Conservation (phyloP, 495 filamentous ascomycete genomes). For the Aspergillus kassunensis region DNA sequence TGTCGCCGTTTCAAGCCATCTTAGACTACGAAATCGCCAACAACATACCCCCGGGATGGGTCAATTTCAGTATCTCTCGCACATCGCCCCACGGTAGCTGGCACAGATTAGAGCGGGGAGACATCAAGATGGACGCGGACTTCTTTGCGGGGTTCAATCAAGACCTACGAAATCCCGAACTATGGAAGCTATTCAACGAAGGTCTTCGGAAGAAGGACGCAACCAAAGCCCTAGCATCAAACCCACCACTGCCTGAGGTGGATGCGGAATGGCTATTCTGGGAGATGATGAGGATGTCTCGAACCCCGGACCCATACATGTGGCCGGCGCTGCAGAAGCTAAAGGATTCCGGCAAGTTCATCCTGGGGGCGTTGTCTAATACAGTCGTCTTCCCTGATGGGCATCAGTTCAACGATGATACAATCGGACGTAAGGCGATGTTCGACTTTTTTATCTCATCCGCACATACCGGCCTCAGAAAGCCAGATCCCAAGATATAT, state of each 20-base stretch:
- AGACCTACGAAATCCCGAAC: slow-evolving; percentile 61
- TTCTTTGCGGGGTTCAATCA: slow-evolving; percentile 76
- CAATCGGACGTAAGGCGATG: slow-evolving; percentile 48
- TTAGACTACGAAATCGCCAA: slow-evolving; percentile 76
- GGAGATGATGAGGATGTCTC: slow-evolving; percentile 81
- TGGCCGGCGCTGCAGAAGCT: slow-evolving; percentile 74
- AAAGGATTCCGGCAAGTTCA: slow-evolving; percentile 56
- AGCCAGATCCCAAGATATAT: slow-evolving; percentile 83
- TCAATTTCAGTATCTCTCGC: slow-evolving; percentile 82
- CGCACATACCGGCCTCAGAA: slow-evolving; percentile 83
- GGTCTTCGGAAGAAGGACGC: slow-evolving; percentile 31
- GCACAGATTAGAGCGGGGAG: slow-evolving; percentile 76
- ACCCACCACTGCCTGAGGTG: slow-evolving; percentile 65
- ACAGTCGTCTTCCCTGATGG: slow-evolving; percentile 75
- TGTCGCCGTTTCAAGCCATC: slow-evolving; percentile 90
- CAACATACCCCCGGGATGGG: slow-evolving; percentile 77
- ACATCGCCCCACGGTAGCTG: slow-evolving; percentile 78
- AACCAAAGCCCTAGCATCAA: slow-evolving; percentile 20
- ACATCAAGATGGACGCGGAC: slow-evolving; percentile 62
- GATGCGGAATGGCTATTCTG: slow-evolving; percentile 82
- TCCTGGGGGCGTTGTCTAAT: slow-evolving; percentile 82
- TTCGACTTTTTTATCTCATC: slow-evolving; percentile 84
- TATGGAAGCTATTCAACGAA: slow-evolving; percentile 63
- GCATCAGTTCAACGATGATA: slow-evolving; percentile 51
- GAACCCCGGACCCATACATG: slow-evolving; percentile 78